phyloP scores from a whole-genome alignment of 139 green algal genomes.

The Chlamydomonas eustigma region DNA sequence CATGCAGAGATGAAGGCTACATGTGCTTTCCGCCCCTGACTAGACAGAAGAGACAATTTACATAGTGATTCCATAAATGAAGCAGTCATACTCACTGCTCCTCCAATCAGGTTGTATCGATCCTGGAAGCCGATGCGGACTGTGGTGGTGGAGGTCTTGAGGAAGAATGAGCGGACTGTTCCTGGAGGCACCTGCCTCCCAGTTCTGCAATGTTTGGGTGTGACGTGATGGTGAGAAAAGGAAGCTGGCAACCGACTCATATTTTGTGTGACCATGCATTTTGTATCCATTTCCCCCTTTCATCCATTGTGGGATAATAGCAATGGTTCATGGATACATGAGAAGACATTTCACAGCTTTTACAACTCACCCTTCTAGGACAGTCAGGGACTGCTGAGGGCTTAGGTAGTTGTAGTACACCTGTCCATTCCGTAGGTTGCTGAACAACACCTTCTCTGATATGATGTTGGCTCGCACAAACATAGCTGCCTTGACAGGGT shows the following conservation, averaged over 20 bases:
- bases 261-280: too few species aligned
- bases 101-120: neutral
- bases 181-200: neutral
- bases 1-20: too few species aligned
- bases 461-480: neutral
- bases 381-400: slow-evolving; percentile 8
- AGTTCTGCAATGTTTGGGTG: neutral
- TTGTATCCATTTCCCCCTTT: too few species aligned
- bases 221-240: neutral
- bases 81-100: neutral
- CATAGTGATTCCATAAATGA: too few species aligned
- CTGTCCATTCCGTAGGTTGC: neutral
- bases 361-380: slow-evolving; percentile 8
- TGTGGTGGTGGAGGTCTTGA: neutral
- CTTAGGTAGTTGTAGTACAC: neutral
- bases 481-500: neutral
- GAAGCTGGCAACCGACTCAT: too few species aligned
- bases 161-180: neutral
- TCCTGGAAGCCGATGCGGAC: neutral
- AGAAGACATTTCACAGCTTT: too few species aligned
- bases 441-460: neutral
- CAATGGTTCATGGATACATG: too few species aligned
- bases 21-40: too few species aligned
- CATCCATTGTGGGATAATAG: too few species aligned
- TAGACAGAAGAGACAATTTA: too few species aligned